Evolutionary conservation across 2,329 filamentous ascomycete species (phyloP), one percentile per base, ranked within the genome.

Genomic region (Byssoonygena ceratinophila): DNA sequence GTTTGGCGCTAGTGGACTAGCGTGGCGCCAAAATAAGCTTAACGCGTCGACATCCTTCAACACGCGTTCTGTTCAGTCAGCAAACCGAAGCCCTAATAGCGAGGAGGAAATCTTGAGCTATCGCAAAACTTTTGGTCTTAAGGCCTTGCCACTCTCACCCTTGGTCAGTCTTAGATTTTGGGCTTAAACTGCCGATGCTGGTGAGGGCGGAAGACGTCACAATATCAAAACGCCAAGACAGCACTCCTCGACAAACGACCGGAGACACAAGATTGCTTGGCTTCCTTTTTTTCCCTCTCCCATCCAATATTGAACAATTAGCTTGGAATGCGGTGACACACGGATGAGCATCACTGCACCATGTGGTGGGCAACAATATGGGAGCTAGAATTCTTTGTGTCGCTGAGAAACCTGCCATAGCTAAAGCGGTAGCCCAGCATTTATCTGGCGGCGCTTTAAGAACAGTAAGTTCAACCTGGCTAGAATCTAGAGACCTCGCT

Each of bases 391-490:
- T 88, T 54, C 74, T 90, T 50, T 89, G 85, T 65, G 84, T 90
- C 59, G 85, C 85, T 55, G 85, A 90, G 69, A 90, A 98, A 76
- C 89, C 89, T 32, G 94, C 91, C 39, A 96, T 98, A 57, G 88
- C 92, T 54, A 96, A 92, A 70, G 89, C 91, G 34, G 91, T 98
- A 46, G 87, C 92, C 36, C 80, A 82, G 54, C 91, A 97, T 74
- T 78, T 98, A 25, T 86, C 85, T 29, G 91, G 92, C 46, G 87
- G 87, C 45, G 73, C 74, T 16, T 76, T 83, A 54, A 78, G 80
- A 66, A 83, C 80, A 51, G 88, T 94, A 70, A 68, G 83, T 72
- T 49, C 7, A 20, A 14, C 36, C 39, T n/a, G 7, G 25, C 16
- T 22, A 40, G 18, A 39, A 12, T 5, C 23, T 37, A 45, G 45